A percentile compares a stretch with the other conserved stretches of the same genome.
Conservation (phyloP, 164 flowering plant species). For the Vitis cinerea region DNA sequence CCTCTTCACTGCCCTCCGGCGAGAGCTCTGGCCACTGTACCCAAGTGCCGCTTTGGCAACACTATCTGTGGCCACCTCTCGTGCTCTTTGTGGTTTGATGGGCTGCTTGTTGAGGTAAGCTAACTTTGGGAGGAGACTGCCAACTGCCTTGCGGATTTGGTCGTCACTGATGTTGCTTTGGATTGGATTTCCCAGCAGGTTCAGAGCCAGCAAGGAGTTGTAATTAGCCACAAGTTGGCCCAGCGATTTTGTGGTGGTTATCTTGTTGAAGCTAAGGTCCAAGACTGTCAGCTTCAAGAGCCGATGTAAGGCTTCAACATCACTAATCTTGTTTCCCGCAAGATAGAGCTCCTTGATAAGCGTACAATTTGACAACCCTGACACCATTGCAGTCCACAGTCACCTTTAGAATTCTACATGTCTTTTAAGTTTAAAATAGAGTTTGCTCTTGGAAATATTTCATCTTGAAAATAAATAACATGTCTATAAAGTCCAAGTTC, state of each 20-base stretch:
- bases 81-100: conserved; percentile 66
- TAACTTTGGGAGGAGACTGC: conserved; percentile 76
- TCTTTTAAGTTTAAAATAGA: background rate
- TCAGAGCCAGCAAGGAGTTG: conserved; percentile 70
- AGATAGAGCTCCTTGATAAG: conserved; percentile 85
- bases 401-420: background rate
- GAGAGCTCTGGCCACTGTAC: conserved; percentile 32
- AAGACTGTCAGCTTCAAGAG: conserved; percentile 76
- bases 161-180: conserved; percentile 78
- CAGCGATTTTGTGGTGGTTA: conserved; percentile 75
- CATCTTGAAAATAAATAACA: no score
- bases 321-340: conserved; percentile 93
- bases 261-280: conserved; percentile 95
- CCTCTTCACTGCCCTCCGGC: conserved; percentile 43
- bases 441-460: no score
- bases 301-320: conserved; percentile 87
- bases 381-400: background rate
- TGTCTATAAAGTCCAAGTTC: no score
- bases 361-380: conserved; percentile 79
- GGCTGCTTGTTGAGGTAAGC: conserved; percentile 85
- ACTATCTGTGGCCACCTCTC: conserved; percentile 58
- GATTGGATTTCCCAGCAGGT: conserved; percentile 80
- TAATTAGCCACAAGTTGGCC: conserved; percentile 93
- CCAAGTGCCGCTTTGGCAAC: conserved; percentile 83
- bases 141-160: conserved; percentile 69